A percentile compares a stretch with the other conserved stretches of the same genome.
Conservation (phyloP, 2,329 filamentous ascomycete genomes). For the Zasmidium cellare region DNA sequence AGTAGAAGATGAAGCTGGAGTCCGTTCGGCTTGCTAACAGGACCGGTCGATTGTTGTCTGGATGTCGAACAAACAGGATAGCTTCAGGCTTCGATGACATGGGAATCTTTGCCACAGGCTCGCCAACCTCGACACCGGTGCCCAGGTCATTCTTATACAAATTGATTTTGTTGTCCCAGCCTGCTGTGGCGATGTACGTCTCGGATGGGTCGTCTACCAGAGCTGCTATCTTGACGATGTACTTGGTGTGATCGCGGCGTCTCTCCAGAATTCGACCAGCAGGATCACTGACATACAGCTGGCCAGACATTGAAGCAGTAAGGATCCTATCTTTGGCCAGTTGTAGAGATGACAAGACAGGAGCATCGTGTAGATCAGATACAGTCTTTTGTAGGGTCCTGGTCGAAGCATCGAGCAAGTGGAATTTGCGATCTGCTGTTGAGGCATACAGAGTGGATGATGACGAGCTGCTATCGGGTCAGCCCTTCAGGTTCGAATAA, state of each 20-base stretch:
- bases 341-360: conserved; percentile 54
- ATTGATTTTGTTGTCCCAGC: conserved; percentile 60
- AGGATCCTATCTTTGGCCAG: conserved; percentile 49
- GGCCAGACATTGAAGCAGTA: conserved; percentile 61
- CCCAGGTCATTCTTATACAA: conserved; percentile 45
- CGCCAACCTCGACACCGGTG: conserved; percentile 31
- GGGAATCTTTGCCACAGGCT: conserved; percentile 44
- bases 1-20: conserved; percentile 61
- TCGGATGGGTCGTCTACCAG: conserved; percentile 22
- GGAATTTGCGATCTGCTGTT: conserved; percentile 50
- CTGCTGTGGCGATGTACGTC: conserved; percentile 56
- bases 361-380: conserved; percentile 49
- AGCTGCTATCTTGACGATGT: conserved; percentile 54
- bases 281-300: conserved; percentile 51
- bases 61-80: conserved; percentile 53
- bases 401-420: conserved; percentile 44
- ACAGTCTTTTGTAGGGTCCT: conserved; percentile 38
- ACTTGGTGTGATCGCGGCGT: conserved; percentile 60
- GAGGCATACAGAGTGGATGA: conserved; percentile 43
- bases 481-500: background rate
- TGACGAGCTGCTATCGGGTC: background rate
- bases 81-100: conserved; percentile 59
- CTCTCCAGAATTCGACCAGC: conserved; percentile 44
- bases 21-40: conserved; percentile 58
- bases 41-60: conserved; percentile 48